These are phyloP conservation scores for Kandelia obovata DNA, from an alignment of 345 rosid species.

Conservation along the genomic window DNA sequence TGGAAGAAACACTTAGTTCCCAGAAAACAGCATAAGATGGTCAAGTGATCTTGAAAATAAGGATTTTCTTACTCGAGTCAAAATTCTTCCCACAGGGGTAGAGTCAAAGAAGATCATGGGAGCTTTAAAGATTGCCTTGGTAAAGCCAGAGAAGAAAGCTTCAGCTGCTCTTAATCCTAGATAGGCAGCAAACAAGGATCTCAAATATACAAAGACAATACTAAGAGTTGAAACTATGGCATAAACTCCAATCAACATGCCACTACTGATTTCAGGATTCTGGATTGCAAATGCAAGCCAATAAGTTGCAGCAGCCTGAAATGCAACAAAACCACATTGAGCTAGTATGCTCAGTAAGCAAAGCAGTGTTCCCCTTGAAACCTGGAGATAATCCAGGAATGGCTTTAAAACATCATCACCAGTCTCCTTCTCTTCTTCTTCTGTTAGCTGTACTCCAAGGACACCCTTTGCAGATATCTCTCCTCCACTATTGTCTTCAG, in stretches of 20 bases:
- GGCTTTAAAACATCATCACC: slow-evolving; percentile 32
- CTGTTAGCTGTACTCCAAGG: slow-evolving; percentile 26
- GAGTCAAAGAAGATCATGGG: slow-evolving; percentile 48
- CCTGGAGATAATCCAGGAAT: slow-evolving; percentile 27
- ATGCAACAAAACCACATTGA: slow-evolving; percentile 18
- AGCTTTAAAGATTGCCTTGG: slow-evolving; percentile 33
- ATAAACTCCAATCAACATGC: slow-evolving; percentile 21
- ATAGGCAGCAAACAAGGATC: slow-evolving; percentile 14
- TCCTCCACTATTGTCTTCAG: slow-evolving; percentile 3
- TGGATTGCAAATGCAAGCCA: slow-evolving; percentile 37
- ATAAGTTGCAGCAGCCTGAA: slow-evolving; percentile 30
- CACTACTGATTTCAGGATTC: slow-evolving; percentile 10
- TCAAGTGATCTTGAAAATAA: no score
- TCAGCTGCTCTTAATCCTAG: slow-evolving; percentile 28
- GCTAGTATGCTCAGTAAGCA: slow-evolving; percentile 7
- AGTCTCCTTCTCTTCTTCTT: slow-evolving; percentile 41
- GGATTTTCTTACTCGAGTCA: slow-evolving; percentile 34
- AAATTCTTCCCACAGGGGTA: slow-evolving; percentile 42
- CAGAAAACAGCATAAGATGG: background rate
- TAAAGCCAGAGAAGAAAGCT: slow-evolving; percentile 28
- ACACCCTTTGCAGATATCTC: slow-evolving; percentile 9
- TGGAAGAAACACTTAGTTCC: background rate
- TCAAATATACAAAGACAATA: slow-evolving; percentile 16
- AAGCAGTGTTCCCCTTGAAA: slow-evolving; percentile 21
- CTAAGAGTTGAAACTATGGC: slow-evolving; percentile 14